phyloP scores from a whole-genome alignment of 1,139 yeast species.

The Scheffersomyces titani region DNA sequence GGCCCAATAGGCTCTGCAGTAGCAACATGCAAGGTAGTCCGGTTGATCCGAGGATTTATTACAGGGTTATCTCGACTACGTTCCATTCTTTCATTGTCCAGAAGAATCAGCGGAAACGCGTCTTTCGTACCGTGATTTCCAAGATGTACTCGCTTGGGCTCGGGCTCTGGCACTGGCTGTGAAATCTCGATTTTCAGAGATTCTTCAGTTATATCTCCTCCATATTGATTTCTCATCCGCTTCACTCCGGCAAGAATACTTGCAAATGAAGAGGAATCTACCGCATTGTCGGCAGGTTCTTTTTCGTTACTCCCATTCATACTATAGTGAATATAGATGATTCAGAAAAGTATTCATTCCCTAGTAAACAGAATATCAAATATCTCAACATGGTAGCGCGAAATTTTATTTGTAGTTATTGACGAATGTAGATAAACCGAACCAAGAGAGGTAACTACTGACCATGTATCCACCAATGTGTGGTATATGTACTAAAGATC shows the following conservation, averaged over 20 bases:
- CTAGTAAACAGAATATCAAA: background rate
- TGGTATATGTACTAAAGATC: background rate
- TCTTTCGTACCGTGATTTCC: background rate
- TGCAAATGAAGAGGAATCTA: slow-evolving; percentile 61
- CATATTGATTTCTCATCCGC: slow-evolving; percentile 44
- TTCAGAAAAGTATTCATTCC: background rate
- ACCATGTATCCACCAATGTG: too few relatives aligned
- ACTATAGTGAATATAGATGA: background rate
- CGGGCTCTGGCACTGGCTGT: background rate
- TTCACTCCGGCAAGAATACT: slow-evolving; percentile 65
- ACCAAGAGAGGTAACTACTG: background rate
- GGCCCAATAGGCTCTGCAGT: background rate
- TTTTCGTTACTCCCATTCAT: slow-evolving; percentile 3
- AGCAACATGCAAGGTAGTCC: background rate
- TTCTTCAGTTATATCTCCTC: slow-evolving; percentile 6
- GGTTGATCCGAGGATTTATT: background rate
- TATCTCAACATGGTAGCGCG: background rate
- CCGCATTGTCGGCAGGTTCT: slow-evolving; percentile 15
- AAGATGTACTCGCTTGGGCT: background rate
- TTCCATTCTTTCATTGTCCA: background rate
- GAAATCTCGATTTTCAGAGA: background rate
- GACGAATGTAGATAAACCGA: background rate
- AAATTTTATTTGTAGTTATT: background rate
- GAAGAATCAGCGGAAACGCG: background rate
- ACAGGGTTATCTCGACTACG: background rate